Conservation (phyloP, 306 rosid species). For the Prunus padus region DNA sequence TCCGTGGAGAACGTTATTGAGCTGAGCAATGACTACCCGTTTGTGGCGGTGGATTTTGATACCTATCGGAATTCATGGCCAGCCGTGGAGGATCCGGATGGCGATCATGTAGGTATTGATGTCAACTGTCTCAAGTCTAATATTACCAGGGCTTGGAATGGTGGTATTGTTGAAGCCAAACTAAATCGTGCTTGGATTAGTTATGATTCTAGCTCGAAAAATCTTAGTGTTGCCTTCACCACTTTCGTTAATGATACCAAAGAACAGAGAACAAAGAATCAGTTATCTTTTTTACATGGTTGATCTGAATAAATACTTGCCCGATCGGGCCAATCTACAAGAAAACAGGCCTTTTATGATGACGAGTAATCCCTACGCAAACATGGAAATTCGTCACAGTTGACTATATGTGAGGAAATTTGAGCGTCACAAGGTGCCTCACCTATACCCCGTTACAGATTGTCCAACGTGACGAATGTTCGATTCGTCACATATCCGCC, state of each 20-base stretch:
- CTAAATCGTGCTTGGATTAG: conserved; percentile 19
- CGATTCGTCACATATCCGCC: no score
- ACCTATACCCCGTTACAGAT: no score
- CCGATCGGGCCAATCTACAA: conserved; percentile 9
- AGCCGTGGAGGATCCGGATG: no score
- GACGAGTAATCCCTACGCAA: no score
- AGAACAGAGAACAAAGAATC: neutral
- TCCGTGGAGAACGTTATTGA: neutral
- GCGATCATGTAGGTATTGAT: conserved; percentile 33
- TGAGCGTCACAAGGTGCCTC: no score
- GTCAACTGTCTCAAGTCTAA: neutral
- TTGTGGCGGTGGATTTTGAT: conserved; percentile 46
- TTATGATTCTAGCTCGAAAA: conserved; percentile 23
- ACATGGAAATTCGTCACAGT: no score
- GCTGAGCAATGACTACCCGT: conserved; percentile 20
- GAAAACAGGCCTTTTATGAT: no score
- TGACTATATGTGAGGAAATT: no score
- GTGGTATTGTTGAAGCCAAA: conserved; percentile 9
- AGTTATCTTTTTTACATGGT: neutral
- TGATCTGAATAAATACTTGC: conserved; percentile 15
- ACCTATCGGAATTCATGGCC: neutral
- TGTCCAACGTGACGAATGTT: no score
- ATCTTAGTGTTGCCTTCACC: conserved; percentile 30
- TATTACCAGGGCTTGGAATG: conserved; percentile 20
- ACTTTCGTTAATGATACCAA: neutral